Conservation (phyloP, 148 eudicot species). For the Rheum nobile region DNA sequence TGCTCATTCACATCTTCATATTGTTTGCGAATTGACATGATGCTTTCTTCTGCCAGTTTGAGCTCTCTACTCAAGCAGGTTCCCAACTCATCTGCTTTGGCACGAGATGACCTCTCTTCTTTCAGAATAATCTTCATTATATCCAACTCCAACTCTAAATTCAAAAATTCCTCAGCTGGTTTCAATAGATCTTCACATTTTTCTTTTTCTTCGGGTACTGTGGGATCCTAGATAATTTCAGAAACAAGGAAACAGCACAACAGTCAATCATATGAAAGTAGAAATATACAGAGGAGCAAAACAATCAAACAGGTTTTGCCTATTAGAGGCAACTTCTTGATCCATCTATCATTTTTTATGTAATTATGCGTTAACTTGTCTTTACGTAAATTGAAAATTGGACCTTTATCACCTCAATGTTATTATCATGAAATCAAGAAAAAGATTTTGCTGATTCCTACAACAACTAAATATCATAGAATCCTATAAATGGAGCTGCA, state of each 20-base stretch:
- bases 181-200: slow-evolving; percentile 13
- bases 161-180: slow-evolving; percentile 44
- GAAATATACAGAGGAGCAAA: neutral
- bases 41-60: slow-evolving; percentile 39
- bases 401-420: neutral
- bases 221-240: slow-evolving; percentile 32
- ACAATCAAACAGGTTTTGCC: neutral
- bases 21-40: slow-evolving; percentile 27
- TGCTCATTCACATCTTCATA: slow-evolving; percentile 44
- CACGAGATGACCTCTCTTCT: slow-evolving; percentile 56
- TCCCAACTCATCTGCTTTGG: slow-evolving; percentile 30
- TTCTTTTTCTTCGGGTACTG: slow-evolving; percentile 21
- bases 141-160: slow-evolving; percentile 78
- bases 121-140: slow-evolving; percentile 65
- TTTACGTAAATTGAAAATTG: neutral
- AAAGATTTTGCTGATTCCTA: slow-evolving; percentile 26
- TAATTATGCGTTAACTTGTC: neutral
- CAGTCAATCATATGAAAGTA: neutral
- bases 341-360: neutral
- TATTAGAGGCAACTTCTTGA: neutral
- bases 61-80: slow-evolving; percentile 36
- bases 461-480: neutral
- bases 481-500: neutral
- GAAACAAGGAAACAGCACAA: neutral
- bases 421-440: neutral